Evolutionary conservation across 805 yeast species (phyloP), one percentile per base, ranked within the genome.

Genomic region (Candida gorgasii): DNA sequence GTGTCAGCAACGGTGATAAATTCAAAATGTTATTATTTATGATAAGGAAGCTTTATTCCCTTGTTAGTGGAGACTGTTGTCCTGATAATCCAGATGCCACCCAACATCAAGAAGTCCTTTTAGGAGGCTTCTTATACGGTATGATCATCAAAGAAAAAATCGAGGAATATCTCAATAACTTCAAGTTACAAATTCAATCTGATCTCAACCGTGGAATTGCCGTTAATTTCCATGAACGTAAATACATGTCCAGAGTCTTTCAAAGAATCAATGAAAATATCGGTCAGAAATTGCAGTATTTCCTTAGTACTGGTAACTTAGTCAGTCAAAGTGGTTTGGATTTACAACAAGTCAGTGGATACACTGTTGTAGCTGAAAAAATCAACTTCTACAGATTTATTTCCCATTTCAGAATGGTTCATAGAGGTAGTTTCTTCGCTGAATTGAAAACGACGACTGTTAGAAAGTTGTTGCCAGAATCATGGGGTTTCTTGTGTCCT

Each of bases 21-120:
- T 89, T 88, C 65, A 77, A 89, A 58, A 73, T 90, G 84, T 69
- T 93, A 47, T 67, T 90, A 47, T 93, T 90, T 69, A 93, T 93
- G 98, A 83, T 93, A 57, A 81, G 98, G 75, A 93, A 93, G 68
- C 76, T 93, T 47, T 93, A 93, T 63, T 78, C 98, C 0, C 76
- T 93, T 50, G 98, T 92, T 34, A 97, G 97, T 27, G 97, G 97
- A 47, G 97, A 92, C 61, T 92, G 97, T 65, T 73, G 90, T 40
- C 92, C 97, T 13, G 99, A 93, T 65, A 93, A 93, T 69, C 99
- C 99, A 62, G 99, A 93, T 82, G 95, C 98, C 38, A 88, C 97
- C 8, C 99, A 93, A 74, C 97, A 93, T 74, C 99, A 93, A 69
- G 99, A 93, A 69, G 87, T 93, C 23, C 69, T 93, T 49, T 76